Percentiles rank a stretch among this genome's conserved stretches.
phyloP scores from a whole-genome alignment of 768 basidiomycete genomes.

The Tricholomella constricta region DNA sequence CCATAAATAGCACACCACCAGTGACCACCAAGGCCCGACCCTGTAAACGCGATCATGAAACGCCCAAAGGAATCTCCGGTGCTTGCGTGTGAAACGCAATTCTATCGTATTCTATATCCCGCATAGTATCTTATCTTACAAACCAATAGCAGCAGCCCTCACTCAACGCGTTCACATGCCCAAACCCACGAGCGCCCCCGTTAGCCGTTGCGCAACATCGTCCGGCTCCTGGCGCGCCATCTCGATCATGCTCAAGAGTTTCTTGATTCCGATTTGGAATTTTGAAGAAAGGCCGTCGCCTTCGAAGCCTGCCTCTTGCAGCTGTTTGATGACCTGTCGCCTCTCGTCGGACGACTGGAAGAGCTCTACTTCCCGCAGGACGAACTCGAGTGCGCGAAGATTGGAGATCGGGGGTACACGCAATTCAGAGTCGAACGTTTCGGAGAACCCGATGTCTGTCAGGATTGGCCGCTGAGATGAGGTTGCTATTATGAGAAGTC shows the following conservation, averaged over 20 bases:
- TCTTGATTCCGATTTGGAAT: conserved; percentile 91
- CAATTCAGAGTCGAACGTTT: conserved; percentile 86
- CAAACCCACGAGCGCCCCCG: conserved; percentile 62
- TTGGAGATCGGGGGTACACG: conserved; percentile 80
- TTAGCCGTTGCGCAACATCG: conserved; percentile 71
- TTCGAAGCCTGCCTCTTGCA: conserved; percentile 72
- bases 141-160: background rate
- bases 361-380: conserved; percentile 78
- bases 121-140: background rate
- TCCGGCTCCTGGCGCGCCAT: conserved; percentile 97
- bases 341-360: conserved; percentile 63
- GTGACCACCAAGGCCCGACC: no score
- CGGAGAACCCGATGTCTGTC: conserved; percentile 84
- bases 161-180: conserved; percentile 26
- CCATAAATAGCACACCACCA: no score
- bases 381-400: conserved; percentile 69
- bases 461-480: conserved; percentile 87
- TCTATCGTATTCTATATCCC: background rate
- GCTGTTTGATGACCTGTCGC: conserved; percentile 58
- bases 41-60: no score
- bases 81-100: background rate
- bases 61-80: background rate
- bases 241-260: conserved; percentile 86
- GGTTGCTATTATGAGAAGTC: conserved; percentile 89
- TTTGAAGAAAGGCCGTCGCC: conserved; percentile 47